Base-by-base conservation (phyloP, 2,329 filamentous ascomycete species). In the Dactylella cylindrospora region DNA sequence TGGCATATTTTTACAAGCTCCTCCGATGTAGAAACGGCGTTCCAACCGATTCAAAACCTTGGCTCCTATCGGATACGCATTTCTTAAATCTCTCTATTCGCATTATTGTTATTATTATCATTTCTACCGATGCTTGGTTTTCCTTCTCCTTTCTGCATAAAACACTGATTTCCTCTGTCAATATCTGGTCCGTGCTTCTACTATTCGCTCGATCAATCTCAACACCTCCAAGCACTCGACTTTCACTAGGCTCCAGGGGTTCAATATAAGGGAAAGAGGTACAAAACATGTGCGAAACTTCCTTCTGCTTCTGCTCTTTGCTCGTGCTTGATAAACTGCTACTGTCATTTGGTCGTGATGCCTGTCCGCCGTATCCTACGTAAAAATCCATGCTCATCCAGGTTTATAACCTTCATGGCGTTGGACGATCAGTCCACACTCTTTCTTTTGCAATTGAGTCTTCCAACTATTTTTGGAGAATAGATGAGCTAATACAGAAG, bases 201-300 rank as follows among this genome's bases (percentile, higher is more conserved):
- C 43, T 35, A 17, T 25, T 28, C 44, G 52, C 43, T 47, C 20
- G n/a, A 43, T 19, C 17, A 20, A 22, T 31, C 29, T 25, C 38
- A 43, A 25, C 43, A 38, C 22, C 44, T 49, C 32, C 54, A 28
- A 26, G 43, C 26, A 39, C 50, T 35, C 57, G 49, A 62, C 57
- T 38, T 62, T 36, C 57, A 23, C 47, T 62, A 62, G 57, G 57
- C 57, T 62, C 57, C 57, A 62, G 50, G 57, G 57, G 57, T 62
- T 62, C 57, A 31, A 49, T 61, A 62, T 41, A 52, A 41, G 31
- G 38, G 17, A 52, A 49, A 39, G 32, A 40, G 26, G 23, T 20
- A 39, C 23, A 25, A 43, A 46, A 33, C 38, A 31, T 39, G 46
- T 47, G 39, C 38, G 49, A 59, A 51, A 26, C 35, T 46, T 51